phyloP scores from a whole-genome alignment of 768 basidiomycete genomes.

The Mrakia blollopis region DNA sequence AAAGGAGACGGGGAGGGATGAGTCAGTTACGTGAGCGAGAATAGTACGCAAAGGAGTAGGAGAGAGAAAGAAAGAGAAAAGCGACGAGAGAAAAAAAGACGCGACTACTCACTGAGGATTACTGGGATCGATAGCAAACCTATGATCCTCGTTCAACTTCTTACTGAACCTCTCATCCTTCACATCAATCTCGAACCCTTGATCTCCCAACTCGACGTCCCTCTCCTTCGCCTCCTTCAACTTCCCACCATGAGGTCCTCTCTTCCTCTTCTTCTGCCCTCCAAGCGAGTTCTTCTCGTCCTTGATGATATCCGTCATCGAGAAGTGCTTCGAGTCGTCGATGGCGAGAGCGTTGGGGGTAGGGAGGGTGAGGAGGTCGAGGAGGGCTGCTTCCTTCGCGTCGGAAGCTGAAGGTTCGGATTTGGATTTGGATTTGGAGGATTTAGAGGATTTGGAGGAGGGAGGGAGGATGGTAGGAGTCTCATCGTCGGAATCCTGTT shows the following conservation, averaged over 20 bases:
- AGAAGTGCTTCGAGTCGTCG: conserved; percentile 69
- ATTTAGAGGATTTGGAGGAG: conserved; percentile 37
- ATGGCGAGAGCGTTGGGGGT: conserved; percentile 54
- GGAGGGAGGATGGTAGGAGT: not conserved
- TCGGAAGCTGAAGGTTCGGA: not conserved
- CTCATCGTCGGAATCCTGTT: conserved; percentile 43
- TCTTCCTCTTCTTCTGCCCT: conserved; percentile 47
- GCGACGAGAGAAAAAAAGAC: not conserved
- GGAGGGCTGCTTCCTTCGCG: conserved; percentile 26
- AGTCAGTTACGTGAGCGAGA: not conserved
- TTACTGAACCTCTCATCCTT: conserved; percentile 76
- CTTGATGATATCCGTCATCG: conserved; percentile 80
- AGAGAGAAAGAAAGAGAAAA: not conserved
- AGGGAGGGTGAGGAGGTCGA: conserved; percentile 46
- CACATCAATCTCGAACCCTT: conserved; percentile 75
- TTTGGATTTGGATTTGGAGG: conserved; percentile 31
- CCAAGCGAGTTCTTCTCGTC: conserved; percentile 60
- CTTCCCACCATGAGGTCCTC: conserved; percentile 28
- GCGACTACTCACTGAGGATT: conserved; percentile 73
- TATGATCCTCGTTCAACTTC: conserved; percentile 78
- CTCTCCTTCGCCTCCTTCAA: conserved; percentile 48
- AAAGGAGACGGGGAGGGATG: not conserved
- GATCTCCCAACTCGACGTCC: conserved; percentile 59
- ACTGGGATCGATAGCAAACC: conserved; percentile 91
- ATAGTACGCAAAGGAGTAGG: conserved; percentile 11